Conservation (phyloP, 257 asterid species). For the Oldenlandia corymbosa region DNA sequence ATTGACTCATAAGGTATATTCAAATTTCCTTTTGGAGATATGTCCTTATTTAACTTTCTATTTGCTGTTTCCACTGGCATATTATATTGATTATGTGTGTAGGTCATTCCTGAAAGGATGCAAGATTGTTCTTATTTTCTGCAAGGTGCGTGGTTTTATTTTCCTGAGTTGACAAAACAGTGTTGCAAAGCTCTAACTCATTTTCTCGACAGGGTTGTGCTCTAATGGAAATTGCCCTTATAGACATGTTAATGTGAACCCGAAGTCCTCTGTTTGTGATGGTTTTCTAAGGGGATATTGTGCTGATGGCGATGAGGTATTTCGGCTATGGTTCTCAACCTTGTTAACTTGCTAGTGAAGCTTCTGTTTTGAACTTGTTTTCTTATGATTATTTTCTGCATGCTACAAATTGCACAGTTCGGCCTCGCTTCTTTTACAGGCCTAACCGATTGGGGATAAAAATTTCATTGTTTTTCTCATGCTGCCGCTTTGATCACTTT, state of each 20-base stretch:
- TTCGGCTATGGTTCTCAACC: slow-evolving; percentile 15
- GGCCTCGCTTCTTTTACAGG: no score
- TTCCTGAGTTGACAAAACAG: slow-evolving; percentile 4
- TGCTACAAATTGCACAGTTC: no score
- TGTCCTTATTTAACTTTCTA: neutral
- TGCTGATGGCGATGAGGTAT: slow-evolving; percentile 93
- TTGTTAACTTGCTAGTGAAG: neutral
- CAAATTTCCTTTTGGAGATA: neutral
- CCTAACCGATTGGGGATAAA: neutral
- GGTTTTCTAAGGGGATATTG: slow-evolving; percentile 91
- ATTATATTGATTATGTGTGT: slow-evolving; percentile 19
- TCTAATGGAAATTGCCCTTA: slow-evolving; percentile 83
- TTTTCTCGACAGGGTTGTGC: slow-evolving; percentile 68
- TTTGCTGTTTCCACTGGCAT: slow-evolving; percentile 15
- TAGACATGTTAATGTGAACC: slow-evolving; percentile 82
- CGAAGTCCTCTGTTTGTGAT: slow-evolving; percentile 65
- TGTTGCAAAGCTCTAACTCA: slow-evolving; percentile 20
- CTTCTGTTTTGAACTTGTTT: neutral
- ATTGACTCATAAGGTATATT: slow-evolving; percentile 87
- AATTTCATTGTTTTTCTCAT: neutral
- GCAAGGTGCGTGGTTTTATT: slow-evolving; percentile 50
- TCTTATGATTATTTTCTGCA: neutral
- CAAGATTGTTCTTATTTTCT: slow-evolving; percentile 91
- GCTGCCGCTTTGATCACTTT: no score
- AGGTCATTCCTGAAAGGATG: slow-evolving; percentile 98